A percentile compares a stretch with the other conserved stretches of the same genome.
Conservation (phyloP, 768 basidiomycete genomes). For the Sporobolomyces roseus region DNA sequence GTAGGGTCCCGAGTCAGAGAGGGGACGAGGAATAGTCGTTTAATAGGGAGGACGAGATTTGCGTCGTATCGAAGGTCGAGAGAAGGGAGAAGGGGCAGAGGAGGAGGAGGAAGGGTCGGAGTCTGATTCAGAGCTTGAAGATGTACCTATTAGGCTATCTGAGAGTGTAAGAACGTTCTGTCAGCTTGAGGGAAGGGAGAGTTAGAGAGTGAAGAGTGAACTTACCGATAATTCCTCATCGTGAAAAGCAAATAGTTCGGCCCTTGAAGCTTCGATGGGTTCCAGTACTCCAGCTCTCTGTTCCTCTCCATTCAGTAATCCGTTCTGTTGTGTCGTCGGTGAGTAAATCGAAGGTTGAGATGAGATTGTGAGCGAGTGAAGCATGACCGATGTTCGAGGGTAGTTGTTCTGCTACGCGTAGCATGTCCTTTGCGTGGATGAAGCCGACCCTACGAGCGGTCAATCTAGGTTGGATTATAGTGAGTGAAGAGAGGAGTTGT, state of each 20-base stretch:
- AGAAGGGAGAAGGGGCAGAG: too few relatives aligned
- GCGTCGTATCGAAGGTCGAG: too few relatives aligned
- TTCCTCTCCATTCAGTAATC: not conserved
- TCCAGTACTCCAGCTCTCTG: constrained; percentile 53
- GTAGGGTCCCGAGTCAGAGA: constrained; percentile 66
- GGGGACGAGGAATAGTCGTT: constrained; percentile 80
- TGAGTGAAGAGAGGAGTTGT: too few relatives aligned
- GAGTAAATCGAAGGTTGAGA: constrained; percentile 36
- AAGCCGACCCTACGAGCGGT: constrained; percentile 37
- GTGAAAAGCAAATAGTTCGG: constrained; percentile 66
- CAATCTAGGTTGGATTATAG: too few relatives aligned
- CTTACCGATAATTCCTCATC: constrained; percentile 63
- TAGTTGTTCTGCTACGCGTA: constrained; percentile 47
- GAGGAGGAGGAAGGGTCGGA: too few relatives aligned
- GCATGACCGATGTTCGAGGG: constrained; percentile 46
- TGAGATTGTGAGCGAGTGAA: constrained; percentile 41
- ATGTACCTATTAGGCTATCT: constrained; percentile 5
- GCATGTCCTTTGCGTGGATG: constrained; percentile 23
- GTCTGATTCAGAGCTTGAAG: not conserved
- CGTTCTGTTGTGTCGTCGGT: constrained; percentile 7
- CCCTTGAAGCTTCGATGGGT: constrained; percentile 57
- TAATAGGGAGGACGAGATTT: constrained; percentile 13
- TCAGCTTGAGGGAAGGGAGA: not conserved
- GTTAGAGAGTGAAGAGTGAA: not conserved
- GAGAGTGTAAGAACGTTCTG: not conserved